Conservation (phyloP, 2,329 filamentous ascomycete species). For the Zelopaecilomyces penicillatus region DNA sequence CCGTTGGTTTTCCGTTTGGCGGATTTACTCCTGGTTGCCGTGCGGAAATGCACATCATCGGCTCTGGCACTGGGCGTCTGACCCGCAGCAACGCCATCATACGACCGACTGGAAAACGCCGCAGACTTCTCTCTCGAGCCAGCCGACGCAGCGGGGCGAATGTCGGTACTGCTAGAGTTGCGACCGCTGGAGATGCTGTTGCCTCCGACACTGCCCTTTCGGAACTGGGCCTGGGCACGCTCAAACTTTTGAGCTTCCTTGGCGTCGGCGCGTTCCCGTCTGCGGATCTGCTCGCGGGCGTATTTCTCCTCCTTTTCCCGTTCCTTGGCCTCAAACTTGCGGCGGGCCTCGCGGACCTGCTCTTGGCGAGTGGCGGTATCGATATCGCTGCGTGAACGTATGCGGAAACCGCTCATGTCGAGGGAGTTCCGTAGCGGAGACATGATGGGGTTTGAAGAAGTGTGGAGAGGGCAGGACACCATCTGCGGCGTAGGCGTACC, state of each 20-base stretch:
- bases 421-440: constrained; percentile 52
- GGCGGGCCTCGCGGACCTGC: constrained; percentile 51
- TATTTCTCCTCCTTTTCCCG: constrained; percentile 54
- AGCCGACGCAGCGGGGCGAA: constrained; percentile 16
- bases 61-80: constrained; percentile 22
- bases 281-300: constrained; percentile 48
- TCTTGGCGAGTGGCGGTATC: constrained; percentile 47
- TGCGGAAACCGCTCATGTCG: constrained; percentile 48
- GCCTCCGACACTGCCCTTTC: constrained; percentile 29
- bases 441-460: constrained; percentile 21
- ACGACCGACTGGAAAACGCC: constrained; percentile 37
- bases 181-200: constrained; percentile 22
- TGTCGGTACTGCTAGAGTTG: constrained; percentile 21
- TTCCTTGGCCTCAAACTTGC: constrained; percentile 56
- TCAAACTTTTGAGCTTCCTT: constrained; percentile 47
- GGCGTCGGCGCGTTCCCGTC: constrained; percentile 49
- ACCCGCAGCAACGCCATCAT: constrained; percentile 32
- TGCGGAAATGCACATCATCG: constrained; percentile 36
- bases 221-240: constrained; percentile 33
- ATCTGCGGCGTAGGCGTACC: constrained; percentile 17
- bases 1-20: constrained; percentile 53
- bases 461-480: constrained; percentile 18
- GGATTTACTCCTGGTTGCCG: constrained; percentile 33
- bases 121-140: constrained; percentile 31
- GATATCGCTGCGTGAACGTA: constrained; percentile 53